Evolutionary conservation across 1,284 basidiomycete genomes (phyloP).

Genomic region (Taiwanofungus camphoratus): DNA sequence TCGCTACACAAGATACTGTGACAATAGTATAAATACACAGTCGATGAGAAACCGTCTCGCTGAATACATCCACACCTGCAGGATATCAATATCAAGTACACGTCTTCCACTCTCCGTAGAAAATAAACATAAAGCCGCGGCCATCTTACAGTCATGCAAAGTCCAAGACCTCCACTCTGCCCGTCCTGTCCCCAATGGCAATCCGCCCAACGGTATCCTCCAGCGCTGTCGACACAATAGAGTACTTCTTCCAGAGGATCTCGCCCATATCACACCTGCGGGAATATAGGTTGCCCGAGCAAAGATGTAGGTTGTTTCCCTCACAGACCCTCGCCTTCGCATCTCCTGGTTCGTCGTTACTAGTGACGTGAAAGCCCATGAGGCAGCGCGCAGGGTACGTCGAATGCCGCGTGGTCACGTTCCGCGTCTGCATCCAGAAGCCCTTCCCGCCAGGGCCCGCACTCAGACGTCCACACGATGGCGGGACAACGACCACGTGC

Average conservation of each 20-base stretch:
- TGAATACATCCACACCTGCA: too few species aligned
- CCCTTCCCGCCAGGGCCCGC: slow-evolving; percentile 31
- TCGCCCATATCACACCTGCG: slow-evolving; percentile 31
- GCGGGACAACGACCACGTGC: slow-evolving; percentile 22
- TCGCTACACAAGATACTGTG: not conserved
- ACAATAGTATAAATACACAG: not conserved
- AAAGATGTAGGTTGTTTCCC: slow-evolving; percentile 20
- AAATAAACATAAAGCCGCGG: too few species aligned
- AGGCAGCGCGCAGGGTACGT: slow-evolving; percentile 30
- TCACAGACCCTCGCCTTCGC: not conserved
- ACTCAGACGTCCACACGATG: slow-evolving; percentile 27
- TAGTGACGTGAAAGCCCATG: slow-evolving; percentile 28
- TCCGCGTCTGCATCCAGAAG: slow-evolving; percentile 32
- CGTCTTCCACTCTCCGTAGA: too few species aligned
- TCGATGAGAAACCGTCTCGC: too few species aligned
- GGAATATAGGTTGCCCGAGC: slow-evolving; percentile 26
- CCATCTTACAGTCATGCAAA: slow-evolving; percentile 22
- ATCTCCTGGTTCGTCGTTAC: slow-evolving; percentile 1
- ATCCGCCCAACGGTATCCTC: slow-evolving; percentile 34
- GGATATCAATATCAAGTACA: too few species aligned
- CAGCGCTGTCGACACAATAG: slow-evolving; percentile 26
- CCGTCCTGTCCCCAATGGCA: slow-evolving; percentile 30
- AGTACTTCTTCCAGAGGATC: slow-evolving; percentile 28
- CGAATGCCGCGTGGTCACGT: slow-evolving; percentile 23
- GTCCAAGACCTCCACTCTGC: slow-evolving; percentile 31